Conservation (phyloP, 2,329 filamentous ascomycete genomes). For the Delphinella strobiligena region DNA sequence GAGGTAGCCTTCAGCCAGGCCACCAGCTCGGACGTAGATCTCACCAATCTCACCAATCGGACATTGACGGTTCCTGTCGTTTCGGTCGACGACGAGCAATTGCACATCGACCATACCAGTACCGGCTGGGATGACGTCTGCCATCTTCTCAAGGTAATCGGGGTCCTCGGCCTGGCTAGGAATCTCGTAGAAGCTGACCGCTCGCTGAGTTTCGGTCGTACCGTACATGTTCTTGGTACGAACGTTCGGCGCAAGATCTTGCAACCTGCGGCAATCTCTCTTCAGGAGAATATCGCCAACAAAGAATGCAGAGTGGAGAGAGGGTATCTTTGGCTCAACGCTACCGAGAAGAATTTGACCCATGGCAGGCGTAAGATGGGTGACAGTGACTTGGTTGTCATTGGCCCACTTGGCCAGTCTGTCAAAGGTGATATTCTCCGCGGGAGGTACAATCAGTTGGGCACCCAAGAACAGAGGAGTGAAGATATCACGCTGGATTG, state of each 20-base stretch:
- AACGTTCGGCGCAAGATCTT: conserved; percentile 61
- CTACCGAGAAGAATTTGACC: conserved; percentile 86
- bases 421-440: conserved; percentile 79
- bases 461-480: conserved; percentile 81
- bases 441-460: conserved; percentile 63
- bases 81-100: conserved; percentile 67
- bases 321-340: conserved; percentile 49
- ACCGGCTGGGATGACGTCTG: conserved; percentile 71
- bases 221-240: conserved; percentile 80
- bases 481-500: conserved; percentile 64
- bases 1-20: conserved; percentile 72
- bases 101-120: conserved; percentile 83
- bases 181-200: conserved; percentile 74
- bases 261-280: conserved; percentile 66
- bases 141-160: conserved; percentile 49
- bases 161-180: conserved; percentile 54
- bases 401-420: conserved; percentile 80
- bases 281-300: conserved; percentile 86
- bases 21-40: conserved; percentile 69
- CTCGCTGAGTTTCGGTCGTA: conserved; percentile 71
- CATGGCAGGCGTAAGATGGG: conserved; percentile 92
- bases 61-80: conserved; percentile 57
- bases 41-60: conserved; percentile 73
- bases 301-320: conserved; percentile 71
- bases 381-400: conserved; percentile 61